Conservation (phyloP, 768 basidiomycete species). For the Mycena albidolilacea region DNA sequence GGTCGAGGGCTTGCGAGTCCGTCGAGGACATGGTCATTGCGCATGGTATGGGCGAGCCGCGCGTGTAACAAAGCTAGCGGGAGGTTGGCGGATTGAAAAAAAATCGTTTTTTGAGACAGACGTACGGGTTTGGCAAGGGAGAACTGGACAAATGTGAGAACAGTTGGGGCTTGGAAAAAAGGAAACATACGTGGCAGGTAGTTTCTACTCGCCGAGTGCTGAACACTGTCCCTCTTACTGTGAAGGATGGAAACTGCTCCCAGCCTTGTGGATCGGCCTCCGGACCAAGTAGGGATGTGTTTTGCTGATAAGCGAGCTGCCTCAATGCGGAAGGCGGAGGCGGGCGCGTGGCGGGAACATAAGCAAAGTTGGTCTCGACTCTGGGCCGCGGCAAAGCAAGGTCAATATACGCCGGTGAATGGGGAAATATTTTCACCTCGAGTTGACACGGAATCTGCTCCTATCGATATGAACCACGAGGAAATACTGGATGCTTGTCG, state of each 20-base stretch:
- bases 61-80: conserved; percentile 38
- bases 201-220: conserved; percentile 36
- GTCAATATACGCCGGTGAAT: neutral
- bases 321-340: conserved; percentile 38
- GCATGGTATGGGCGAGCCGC: conserved; percentile 40
- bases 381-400: conserved; percentile 4
- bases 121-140: conserved; percentile 39
- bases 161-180: neutral
- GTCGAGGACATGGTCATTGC: conserved; percentile 27
- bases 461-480: conserved; percentile 36
- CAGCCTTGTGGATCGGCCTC: conserved; percentile 42
- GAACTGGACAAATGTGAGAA: conserved; percentile 12
- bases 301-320: conserved; percentile 40
- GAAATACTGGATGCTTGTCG: conserved; percentile 37
- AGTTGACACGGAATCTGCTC: conserved; percentile 38
- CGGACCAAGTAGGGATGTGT: conserved; percentile 36
- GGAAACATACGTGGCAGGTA: conserved; percentile 38
- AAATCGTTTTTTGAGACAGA: neutral
- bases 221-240: conserved; percentile 39
- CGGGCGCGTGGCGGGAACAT: conserved; percentile 40
- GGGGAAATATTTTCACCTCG: conserved; percentile 19
- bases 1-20: conserved; percentile 41
- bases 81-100: neutral
- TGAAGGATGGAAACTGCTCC: conserved; percentile 34
- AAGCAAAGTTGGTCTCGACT: conserved; percentile 34